Evolutionary conservation across 2,329 filamentous ascomycete genomes (phyloP).

Genomic region (Mollisia scopiformis): DNA sequence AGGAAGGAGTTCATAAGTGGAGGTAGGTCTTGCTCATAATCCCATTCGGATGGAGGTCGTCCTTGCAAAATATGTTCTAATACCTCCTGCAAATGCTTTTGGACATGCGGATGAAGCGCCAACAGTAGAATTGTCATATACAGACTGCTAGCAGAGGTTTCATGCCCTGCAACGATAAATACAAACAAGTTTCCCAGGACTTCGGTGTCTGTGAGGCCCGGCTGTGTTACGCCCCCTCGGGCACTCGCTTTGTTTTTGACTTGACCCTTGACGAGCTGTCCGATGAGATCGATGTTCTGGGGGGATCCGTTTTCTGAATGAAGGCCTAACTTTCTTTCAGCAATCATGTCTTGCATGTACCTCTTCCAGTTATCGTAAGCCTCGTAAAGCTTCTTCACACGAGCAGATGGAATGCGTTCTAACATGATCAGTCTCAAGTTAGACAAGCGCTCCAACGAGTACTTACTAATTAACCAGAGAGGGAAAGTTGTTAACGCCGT

Average conservation of each 20-base stretch:
- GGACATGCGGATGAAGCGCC: slow-evolving; percentile 65
- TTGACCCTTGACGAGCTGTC: slow-evolving; percentile 48
- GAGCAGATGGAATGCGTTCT: slow-evolving; percentile 47
- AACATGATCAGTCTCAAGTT: too few relatives aligned
- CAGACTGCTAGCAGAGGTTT: slow-evolving; percentile 76
- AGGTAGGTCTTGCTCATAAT: slow-evolving; percentile 69
- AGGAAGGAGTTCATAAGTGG: slow-evolving; percentile 69
- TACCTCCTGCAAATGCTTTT: slow-evolving; percentile 69
- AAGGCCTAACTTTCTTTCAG: too few relatives aligned
- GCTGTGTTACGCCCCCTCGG: too few relatives aligned
- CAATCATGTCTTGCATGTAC: slow-evolving; percentile 69
- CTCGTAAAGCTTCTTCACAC: slow-evolving; percentile 47
- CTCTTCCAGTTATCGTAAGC: slow-evolving; percentile 59
- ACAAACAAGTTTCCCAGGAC: slow-evolving; percentile 75
- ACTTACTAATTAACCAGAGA: slow-evolving; percentile 52
- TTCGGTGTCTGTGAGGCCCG: slow-evolving; percentile 63
- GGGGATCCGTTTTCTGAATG: too few relatives aligned
- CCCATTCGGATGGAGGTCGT: slow-evolving; percentile 63
- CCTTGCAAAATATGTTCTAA: slow-evolving; percentile 67
- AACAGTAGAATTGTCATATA: slow-evolving; percentile 73
- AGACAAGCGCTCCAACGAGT: not conserved
- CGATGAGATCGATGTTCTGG: slow-evolving; percentile 63
- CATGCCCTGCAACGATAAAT: slow-evolving; percentile 75
- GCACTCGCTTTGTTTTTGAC: too few relatives aligned
- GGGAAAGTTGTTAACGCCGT: too few relatives aligned